Base-by-base conservation (phyloP, 78 protist species). In the Dictyostelium firmibasis region DNA sequence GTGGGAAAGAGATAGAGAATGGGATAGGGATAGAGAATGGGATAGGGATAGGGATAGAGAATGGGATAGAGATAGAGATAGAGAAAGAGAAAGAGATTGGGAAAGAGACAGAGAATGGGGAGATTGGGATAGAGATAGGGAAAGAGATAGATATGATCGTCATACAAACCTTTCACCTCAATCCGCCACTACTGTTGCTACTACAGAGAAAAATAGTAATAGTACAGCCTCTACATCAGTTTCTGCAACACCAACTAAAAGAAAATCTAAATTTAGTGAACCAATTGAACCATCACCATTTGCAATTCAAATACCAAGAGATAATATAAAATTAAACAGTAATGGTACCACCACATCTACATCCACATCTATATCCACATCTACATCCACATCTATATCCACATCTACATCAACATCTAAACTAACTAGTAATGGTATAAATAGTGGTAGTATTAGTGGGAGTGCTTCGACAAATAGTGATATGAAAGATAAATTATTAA, bases 261-360 rank as follows among this genome's bases (percentile, higher is more conserved):
- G 35, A 25, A 43, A 38, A 77, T 35, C 83, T 20, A 75, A 41
- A 25, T 41, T 41, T 41, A 77, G 60, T 77, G 38, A 23, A 76
- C 62, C 60, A 41, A 29, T 57, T 20, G 67, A 74, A 35, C 83
- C 83, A 41, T 41, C 83, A 41, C 50, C 57, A 25, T 77, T 31
- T 77, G 43, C 83, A 31, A n/a, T 77, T 41, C 83, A 77, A 77
- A 77, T 77, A 2, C 83, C 83, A 20, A 77, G 25, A 23, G 67
- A 57, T n/a, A 20, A n/a, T 33, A 43, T n/a, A 33, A 33, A 33
- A 16, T 6, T 10, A 33, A 72, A 72, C 33, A 2, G 13, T 6
- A 50, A 50, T 50, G 67, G 67, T 20, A 57, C 20, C 4, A 0
- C 3, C 16, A 13, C 67, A 16, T 4, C 3, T 27, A 9, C 20